These are phyloP conservation scores for Trichophyton simii DNA, from an alignment of 2,329 filamentous ascomycete species.

Conservation along the genomic window DNA sequence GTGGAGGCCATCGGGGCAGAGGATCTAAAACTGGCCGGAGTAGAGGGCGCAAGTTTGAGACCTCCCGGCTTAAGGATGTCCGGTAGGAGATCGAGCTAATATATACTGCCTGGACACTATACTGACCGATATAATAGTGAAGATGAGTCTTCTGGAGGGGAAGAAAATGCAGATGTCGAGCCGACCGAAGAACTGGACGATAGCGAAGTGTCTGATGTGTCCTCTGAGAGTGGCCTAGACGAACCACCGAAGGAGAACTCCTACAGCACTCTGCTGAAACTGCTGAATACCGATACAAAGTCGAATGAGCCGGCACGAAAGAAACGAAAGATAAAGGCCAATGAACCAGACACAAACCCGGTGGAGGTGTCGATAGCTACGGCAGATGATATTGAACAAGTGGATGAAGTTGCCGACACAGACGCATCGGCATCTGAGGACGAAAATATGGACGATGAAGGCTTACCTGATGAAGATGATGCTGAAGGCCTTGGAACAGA, in stretches of 20 bases:
- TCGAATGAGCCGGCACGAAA: conserved; percentile 37
- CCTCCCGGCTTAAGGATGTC: conserved; percentile 22
- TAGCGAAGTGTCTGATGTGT: conserved; percentile 16
- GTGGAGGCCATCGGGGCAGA: background rate
- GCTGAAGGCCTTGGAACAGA: conserved; percentile 4
- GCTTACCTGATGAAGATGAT: conserved; percentile 27
- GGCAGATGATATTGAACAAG: no score
- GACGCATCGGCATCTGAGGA: conserved; percentile 34
- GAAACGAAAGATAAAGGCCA: conserved; percentile 37
- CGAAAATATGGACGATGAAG: conserved; percentile 17
- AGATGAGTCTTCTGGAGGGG: background rate
- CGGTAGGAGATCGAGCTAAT: background rate
- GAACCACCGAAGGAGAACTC: conserved; percentile 31
- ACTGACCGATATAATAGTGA: background rate
- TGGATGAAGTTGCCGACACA: conserved; percentile 32
- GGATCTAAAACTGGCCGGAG: background rate
- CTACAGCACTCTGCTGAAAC: conserved; percentile 46
- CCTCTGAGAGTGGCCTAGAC: conserved; percentile 34
- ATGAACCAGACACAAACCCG: conserved; percentile 21
- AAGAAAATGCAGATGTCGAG: background rate
- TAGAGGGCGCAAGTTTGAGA: conserved; percentile 19
- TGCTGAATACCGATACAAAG: conserved; percentile 36
- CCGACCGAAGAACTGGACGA: conserved; percentile 17
- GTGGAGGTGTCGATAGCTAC: conserved; percentile 18
- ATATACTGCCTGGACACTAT: background rate